Evolutionary conservation across 1,284 basidiomycete genomes (phyloP), one percentile per base, ranked within the genome.

Genomic region (Cryptococcus sp.): DNA sequence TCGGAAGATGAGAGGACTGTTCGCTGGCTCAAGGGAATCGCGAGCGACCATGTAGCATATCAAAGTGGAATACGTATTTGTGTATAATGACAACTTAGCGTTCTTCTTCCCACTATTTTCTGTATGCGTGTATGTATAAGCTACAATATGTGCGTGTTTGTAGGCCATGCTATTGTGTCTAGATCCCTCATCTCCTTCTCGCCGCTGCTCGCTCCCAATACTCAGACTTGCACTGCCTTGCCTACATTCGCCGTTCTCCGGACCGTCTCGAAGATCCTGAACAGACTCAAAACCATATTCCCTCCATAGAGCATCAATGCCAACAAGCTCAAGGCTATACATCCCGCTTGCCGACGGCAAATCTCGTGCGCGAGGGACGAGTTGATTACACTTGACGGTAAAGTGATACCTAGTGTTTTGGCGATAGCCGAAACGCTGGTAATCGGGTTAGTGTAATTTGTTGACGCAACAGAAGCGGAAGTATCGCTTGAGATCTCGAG

Each of bases 261-360:
- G n/a, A 82, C 78, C 52, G 79, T 80, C 58, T 78, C 77, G 52
- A 82, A 81, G 52, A 81, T 81, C 47, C 81, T 70, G 60, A 81
- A 82, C 15, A 82, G 65, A 39, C 73, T 76, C 38, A 82, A 67
- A 41, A 81, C 74, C 70, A 82, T 77, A 57, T 81, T 80, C 22
- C 68, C 69, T 39, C 72, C 66, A 65, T 81, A 81, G 19, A 80
- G 60, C 35, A 79, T 52, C 40, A 78, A 66, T 0, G 68, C 68
- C 19, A 79, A 47, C 27, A 78, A 55, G 20, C 71, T 63, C 16
- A 81, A 66, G 0, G 70, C 68, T 27, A 81, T 76, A 56, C 76
- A 71, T 2, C 72, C 80, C 15, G 68, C 70, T 55, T 82, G 81
- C 50, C 77, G 69, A 1, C 64, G 27, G 57, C 81, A 82, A n/a